Evolutionary conservation across 148 eudicot genomes (phyloP).

Genomic region (Hydrangea macrophylla): DNA sequence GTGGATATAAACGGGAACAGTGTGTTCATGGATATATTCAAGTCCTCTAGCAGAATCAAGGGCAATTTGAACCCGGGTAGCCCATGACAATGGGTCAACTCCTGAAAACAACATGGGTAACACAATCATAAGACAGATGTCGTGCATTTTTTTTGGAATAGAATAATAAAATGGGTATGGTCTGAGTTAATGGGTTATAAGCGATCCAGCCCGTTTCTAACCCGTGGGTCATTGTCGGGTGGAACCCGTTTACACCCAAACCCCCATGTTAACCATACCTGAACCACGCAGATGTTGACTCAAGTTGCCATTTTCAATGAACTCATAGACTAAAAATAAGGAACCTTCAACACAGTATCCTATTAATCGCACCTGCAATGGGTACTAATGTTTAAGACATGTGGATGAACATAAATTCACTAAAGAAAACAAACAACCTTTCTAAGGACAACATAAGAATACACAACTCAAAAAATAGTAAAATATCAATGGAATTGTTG

Average conservation of each 20-base stretch:
- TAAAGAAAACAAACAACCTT: neutral
- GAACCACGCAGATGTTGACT: conserved; percentile 53
- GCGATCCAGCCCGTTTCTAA: too few relatives aligned
- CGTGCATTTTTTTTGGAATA: too few relatives aligned
- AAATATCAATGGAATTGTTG: too few relatives aligned
- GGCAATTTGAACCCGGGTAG: conserved; percentile 72
- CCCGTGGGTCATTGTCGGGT: too few relatives aligned
- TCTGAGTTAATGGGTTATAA: too few relatives aligned
- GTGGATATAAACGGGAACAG: conserved; percentile 61
- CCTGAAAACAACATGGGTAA: conserved; percentile 22
- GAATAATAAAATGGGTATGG: too few relatives aligned
- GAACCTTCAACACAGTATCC: conserved; percentile 66
- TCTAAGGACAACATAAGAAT: neutral
- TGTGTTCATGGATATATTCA: conserved; percentile 77
- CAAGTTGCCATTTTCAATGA: conserved; percentile 62
- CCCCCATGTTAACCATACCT: too few relatives aligned
- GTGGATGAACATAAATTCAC: neutral
- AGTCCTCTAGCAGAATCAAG: conserved; percentile 82
- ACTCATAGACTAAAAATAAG: conserved; percentile 65
- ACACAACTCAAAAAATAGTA: neutral
- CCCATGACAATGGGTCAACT: conserved; percentile 51
- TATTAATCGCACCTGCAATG: conserved; percentile 57
- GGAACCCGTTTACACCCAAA: too few relatives aligned
- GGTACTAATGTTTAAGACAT: neutral
- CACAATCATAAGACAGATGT: conserved; percentile 3